Conservation (phyloP, 2,329 filamentous ascomycete species). For the Metarhizium sp. region DNA sequence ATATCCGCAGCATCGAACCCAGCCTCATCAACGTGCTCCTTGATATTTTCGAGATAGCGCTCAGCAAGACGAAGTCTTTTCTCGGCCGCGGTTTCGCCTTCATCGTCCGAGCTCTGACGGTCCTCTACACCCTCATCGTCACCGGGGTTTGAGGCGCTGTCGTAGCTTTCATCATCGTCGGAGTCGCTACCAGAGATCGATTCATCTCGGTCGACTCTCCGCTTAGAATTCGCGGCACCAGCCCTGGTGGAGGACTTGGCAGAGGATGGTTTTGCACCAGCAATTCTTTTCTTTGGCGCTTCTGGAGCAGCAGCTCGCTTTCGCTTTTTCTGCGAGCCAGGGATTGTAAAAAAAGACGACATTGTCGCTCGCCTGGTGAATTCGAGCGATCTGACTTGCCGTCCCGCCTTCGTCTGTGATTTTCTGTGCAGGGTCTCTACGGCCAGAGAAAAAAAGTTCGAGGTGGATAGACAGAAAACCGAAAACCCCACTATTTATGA, state of each 20-base stretch:
- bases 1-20: slow-evolving; percentile 94
- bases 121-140: slow-evolving; percentile 36
- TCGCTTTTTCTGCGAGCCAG: slow-evolving; percentile 80
- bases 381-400: slow-evolving; percentile 1
- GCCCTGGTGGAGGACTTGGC: slow-evolving; percentile 32
- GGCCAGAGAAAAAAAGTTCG: slow-evolving; percentile 30
- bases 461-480: slow-evolving; percentile 17
- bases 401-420: slow-evolving; percentile 10
- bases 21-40: slow-evolving; percentile 66
- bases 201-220: slow-evolving; percentile 48
- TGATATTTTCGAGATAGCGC: slow-evolving; percentile 84
- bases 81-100: slow-evolving; percentile 83
- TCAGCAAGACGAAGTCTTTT: slow-evolving; percentile 80
- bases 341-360: slow-evolving; percentile 94
- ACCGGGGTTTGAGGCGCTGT: slow-evolving; percentile 30
- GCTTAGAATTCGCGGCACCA: slow-evolving; percentile 30
- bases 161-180: slow-evolving; percentile 47
- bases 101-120: slow-evolving; percentile 52
- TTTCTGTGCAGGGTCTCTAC: neutral
- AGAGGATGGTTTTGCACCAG: slow-evolving; percentile 31
- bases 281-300: slow-evolving; percentile 49
- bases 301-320: slow-evolving; percentile 57
- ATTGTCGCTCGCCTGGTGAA: slow-evolving; percentile 36
- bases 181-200: slow-evolving; percentile 84
- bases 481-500: slow-evolving; percentile 7